A percentile compares a stretch with the other conserved stretches of the same genome.
Conservation (phyloP, 169 alveolate genomes). For the Plasmodium adleri region DNA sequence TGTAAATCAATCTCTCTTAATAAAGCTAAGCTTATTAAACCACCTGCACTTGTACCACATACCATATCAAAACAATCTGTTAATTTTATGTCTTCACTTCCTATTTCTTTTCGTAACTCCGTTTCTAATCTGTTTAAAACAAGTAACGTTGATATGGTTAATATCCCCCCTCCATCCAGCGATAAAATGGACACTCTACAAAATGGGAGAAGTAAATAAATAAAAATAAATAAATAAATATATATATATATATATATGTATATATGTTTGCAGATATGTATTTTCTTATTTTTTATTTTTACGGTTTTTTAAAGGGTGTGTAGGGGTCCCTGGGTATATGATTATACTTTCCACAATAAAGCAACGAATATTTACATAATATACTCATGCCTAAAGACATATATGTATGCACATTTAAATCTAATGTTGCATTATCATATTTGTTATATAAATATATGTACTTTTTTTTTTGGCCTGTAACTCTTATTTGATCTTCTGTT, state of each 20-base stretch:
- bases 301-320: slow-evolving; percentile 57
- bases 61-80: slow-evolving; percentile 85
- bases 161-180: slow-evolving; percentile 86
- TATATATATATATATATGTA: too few species aligned
- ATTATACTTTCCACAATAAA: slow-evolving; percentile 50
- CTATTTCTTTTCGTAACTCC: slow-evolving; percentile 78
- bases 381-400: slow-evolving; percentile 74
- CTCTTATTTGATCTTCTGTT: slow-evolving; percentile 52
- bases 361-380: slow-evolving; percentile 29
- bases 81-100: slow-evolving; percentile 77
- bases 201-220: background rate
- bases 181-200: slow-evolving; percentile 83
- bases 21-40: slow-evolving; percentile 82
- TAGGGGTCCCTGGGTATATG: slow-evolving; percentile 56
- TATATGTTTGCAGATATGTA: background rate
- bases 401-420: slow-evolving; percentile 28
- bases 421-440: slow-evolving; percentile 9
- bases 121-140: slow-evolving; percentile 80
- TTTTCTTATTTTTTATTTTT: background rate
- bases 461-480: slow-evolving; percentile 27
- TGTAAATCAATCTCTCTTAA: slow-evolving; percentile 80
- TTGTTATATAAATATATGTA: slow-evolving; percentile 27
- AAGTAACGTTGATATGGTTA: slow-evolving; percentile 83
- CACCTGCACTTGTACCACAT: slow-evolving; percentile 89
- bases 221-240: too few species aligned